Evolutionary conservation across 2,329 filamentous ascomycete genomes (phyloP), one percentile per base, ranked within the genome.

Genomic region (Penicillium corylophilum): DNA sequence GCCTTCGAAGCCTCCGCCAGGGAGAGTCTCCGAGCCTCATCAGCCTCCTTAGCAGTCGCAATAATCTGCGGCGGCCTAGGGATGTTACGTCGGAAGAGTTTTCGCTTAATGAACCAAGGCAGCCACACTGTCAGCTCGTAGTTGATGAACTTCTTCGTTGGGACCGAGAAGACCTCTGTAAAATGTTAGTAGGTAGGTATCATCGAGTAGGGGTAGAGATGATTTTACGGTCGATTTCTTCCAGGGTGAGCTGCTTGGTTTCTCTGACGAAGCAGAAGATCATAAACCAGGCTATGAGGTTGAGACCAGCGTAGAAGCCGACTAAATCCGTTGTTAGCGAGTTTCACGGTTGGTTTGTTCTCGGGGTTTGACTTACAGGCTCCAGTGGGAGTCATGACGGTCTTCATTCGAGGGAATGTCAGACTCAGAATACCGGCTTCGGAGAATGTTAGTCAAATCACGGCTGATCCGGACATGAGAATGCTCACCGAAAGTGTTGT

Each of bases 181-280:
- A 85, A 65, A 76, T 62, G 79, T 79, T 15, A 60, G 58, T 16
- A 26, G 31, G 18, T 4, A 15, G 3, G 24, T n/a, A 48, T n/a
- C 1, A 26, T 6, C 22, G 10, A 18, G 8, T 28, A 2, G 13
- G 7, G 8, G 7, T 5, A 13, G 24, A 13, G n/a, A 16, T 7
- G 24, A 1, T 55, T 57, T 56, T 51, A 64, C 61, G 62, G 44
- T 65, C 63, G 46, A 65, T 40, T 33, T 65, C 63, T 44, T 65
- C 63, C 7, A 72, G 60, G 1, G 79, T 81, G 23, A 75, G 72
- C 59, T 81, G 73, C 49, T 79, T 81, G 3, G 79, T 81, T 62
- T 82, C 79, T 4, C 77, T 76, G 1, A 82, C 67, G 59, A 79
- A 81, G 26, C 85, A 73, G 73, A 85, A 85, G 48, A 86, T 86